Evolutionary conservation across 2,329 filamentous ascomycete genomes (phyloP).

Genomic region (Mycosphaerella sp.): DNA sequence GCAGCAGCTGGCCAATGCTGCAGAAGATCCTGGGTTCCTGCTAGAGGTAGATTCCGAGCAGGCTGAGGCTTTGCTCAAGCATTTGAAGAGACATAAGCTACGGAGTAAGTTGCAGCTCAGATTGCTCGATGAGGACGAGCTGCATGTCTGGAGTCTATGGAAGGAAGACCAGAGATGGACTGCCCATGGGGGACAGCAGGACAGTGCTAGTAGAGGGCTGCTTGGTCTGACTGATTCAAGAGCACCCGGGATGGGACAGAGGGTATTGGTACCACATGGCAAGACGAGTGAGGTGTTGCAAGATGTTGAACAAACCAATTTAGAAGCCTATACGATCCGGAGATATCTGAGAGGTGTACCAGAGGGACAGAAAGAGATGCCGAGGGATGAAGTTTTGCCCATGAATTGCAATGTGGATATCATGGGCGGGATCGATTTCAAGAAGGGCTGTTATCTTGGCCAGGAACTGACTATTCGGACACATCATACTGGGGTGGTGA

Average conservation of each 20-base stretch:
- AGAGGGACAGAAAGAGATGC: constrained; percentile 77
- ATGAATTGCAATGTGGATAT: constrained; percentile 86
- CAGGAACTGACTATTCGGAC: constrained; percentile 96
- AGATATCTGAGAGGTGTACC: constrained; percentile 75
- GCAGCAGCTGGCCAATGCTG: constrained; percentile 19
- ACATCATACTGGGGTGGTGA: constrained; percentile 85
- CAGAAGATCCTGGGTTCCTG: constrained; percentile 54
- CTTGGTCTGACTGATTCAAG: constrained; percentile 39
- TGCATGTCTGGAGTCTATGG: constrained; percentile 70
- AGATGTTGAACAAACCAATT: constrained; percentile 39
- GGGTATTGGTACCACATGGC: constrained; percentile 33
- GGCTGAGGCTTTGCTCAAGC: constrained; percentile 56
- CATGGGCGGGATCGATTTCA: constrained; percentile 80
- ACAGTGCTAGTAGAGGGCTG: constrained; percentile 14
- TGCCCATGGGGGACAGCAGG: constrained; percentile 20
- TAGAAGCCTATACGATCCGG: constrained; percentile 61
- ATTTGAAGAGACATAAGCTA: constrained; percentile 80
- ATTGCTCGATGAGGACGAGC: constrained; percentile 59
- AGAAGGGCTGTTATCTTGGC: constrained; percentile 94
- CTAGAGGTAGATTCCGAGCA: constrained; percentile 75
- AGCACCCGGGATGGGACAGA: constrained; percentile 35
- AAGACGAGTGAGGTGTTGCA: constrained; percentile 16
- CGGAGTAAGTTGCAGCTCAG: constrained; percentile 69
- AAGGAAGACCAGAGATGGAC: constrained; percentile 45
- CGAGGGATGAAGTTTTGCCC: constrained; percentile 65